These are phyloP conservation scores for Bretschneidera sinensis DNA, from an alignment of 345 rosid genomes.

Conservation along the genomic window DNA sequence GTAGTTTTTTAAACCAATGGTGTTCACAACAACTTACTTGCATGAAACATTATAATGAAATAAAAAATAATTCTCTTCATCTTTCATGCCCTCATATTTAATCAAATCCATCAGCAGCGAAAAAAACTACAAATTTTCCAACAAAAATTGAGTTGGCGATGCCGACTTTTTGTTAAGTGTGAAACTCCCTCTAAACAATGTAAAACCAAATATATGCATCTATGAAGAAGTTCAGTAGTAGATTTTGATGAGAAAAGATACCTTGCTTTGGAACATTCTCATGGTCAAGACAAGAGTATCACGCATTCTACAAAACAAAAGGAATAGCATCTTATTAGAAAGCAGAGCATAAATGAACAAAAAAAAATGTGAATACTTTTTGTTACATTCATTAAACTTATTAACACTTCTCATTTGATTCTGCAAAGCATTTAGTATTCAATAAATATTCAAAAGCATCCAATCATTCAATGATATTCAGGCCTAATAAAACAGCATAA, in stretches of 20 bases:
- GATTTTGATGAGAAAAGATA: slow-evolving; percentile 17
- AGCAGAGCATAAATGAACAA: background rate
- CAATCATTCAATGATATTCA: too few species aligned
- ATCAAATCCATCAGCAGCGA: background rate
- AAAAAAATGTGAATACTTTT: too few species aligned
- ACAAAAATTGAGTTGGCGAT: background rate
- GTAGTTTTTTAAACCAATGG: too few species aligned
- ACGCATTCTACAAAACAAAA: slow-evolving; percentile 44
- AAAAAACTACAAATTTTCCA: too few species aligned
- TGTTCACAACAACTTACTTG: too few species aligned
- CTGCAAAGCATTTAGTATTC: too few species aligned
- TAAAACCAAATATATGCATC: background rate
- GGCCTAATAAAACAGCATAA: too few species aligned
- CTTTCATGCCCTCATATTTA: background rate
- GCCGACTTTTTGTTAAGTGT: background rate
- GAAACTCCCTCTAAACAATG: background rate
- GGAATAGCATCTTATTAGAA: slow-evolving; percentile 2
- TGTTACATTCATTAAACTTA: too few species aligned
- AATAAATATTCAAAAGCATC: too few species aligned
- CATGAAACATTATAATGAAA: too few species aligned
- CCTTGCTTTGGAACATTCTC: slow-evolving; percentile 78
- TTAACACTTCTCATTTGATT: too few species aligned
- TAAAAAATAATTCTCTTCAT: too few species aligned
- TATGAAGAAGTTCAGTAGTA: background rate
- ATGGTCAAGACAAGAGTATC: slow-evolving; percentile 65